Conservation (phyloP, 148 eudicot genomes). For the Chenopodium quinoa region DNA sequence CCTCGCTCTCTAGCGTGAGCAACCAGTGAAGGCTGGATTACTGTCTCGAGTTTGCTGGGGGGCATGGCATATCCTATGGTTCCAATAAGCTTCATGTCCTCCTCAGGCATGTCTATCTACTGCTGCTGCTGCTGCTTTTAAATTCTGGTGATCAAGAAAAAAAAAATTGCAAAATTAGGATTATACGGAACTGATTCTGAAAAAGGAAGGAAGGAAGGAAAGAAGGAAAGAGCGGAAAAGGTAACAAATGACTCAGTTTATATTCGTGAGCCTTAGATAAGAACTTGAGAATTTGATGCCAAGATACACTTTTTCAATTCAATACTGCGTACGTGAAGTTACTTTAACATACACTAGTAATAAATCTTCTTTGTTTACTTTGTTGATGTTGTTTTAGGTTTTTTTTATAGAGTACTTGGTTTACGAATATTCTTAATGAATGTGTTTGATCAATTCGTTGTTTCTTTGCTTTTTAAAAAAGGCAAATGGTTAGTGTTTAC, state of each 20-base stretch:
- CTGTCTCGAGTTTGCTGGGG: constrained; percentile 38
- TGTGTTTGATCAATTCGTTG: background rate
- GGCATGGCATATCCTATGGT: constrained; percentile 54
- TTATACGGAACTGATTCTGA: background rate
- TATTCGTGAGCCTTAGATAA: background rate
- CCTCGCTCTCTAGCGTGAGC: constrained; percentile 38
- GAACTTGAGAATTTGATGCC: background rate
- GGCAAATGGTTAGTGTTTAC: background rate
- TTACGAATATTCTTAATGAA: background rate
- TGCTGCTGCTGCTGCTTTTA: background rate
- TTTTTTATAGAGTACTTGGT: background rate
- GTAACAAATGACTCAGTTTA: background rate
- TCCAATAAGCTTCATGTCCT: background rate
- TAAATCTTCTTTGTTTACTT: background rate
- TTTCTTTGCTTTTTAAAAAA: background rate
- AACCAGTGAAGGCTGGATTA: constrained; percentile 46
- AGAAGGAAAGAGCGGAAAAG: background rate
- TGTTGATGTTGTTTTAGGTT: background rate
- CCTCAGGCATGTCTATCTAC: background rate
- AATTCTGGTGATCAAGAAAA: background rate
- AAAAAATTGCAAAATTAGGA: background rate
- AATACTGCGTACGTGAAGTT: background rate
- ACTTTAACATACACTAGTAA: background rate
- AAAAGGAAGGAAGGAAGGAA: background rate
- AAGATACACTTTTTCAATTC: background rate